Evolutionary conservation across 352 stramenopile species (phyloP).

Genomic region (Phytophthora aleatoria): DNA sequence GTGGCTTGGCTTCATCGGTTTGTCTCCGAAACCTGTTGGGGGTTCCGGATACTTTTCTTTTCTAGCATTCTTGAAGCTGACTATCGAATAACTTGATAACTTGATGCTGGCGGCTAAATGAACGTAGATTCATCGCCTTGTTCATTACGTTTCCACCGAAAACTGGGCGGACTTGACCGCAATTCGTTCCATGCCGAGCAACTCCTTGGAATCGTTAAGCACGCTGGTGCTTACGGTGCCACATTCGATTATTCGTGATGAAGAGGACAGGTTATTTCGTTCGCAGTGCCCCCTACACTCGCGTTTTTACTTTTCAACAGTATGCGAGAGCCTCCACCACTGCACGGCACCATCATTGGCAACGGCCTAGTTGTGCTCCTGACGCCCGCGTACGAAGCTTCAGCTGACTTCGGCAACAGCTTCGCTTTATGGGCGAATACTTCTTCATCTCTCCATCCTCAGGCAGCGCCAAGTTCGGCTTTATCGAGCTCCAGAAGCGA

Average conservation of each 20-base stretch:
- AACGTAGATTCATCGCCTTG: not conserved
- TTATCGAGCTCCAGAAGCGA: conserved; percentile 1
- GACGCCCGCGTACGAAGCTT: conserved; percentile 3
- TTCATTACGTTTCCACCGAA: not conserved
- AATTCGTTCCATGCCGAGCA: conserved; percentile 1
- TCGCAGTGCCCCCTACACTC: not conserved
- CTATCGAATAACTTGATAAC: not conserved
- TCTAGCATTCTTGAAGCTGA: conserved; percentile 12
- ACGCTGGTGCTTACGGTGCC: not conserved
- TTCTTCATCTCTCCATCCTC: not conserved
- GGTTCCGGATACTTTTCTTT: conserved; percentile 21
- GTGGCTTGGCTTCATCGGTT: conserved; percentile 18
- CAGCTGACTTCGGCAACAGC: not conserved
- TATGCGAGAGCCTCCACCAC: conserved; percentile 3
- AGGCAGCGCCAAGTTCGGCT: not conserved
- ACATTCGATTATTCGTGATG: conserved; percentile 6
- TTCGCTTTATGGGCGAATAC: conserved; percentile 1
- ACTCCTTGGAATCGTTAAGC: not conserved
- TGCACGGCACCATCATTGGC: not conserved
- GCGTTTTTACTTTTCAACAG: conserved; percentile 9
- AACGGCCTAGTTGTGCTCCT: conserved; percentile 5
- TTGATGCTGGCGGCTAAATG: no score
- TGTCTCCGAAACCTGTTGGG: conserved; percentile 24
- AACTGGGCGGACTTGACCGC: not conserved
- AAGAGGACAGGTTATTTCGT: not conserved